Conservation (phyloP, 2,329 filamentous ascomycete genomes). For the Harringtonia lauricola region DNA sequence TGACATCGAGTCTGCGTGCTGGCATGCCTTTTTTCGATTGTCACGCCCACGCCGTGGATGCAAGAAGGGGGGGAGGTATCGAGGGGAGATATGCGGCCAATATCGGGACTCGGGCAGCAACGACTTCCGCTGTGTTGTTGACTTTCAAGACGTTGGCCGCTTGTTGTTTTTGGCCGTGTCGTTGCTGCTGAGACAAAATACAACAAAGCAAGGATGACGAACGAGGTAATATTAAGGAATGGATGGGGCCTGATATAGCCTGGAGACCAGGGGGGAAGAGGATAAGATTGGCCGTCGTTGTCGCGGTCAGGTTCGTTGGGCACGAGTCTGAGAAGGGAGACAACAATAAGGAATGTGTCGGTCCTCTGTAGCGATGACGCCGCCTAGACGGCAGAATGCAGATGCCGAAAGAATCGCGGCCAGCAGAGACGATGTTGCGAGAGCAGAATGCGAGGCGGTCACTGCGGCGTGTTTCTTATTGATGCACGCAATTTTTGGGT, state of each 20-base stretch:
- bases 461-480: not conserved
- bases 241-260: constrained; percentile 7
- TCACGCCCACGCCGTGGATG: not conserved
- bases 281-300: not conserved
- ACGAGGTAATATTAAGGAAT: constrained; percentile 6
- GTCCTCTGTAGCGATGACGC: too few species aligned
- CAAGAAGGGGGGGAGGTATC: too few species aligned
- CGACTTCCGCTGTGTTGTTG: not conserved
- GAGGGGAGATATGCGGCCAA: too few species aligned
- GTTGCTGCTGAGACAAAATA: constrained; percentile 8
- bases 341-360: too few species aligned
- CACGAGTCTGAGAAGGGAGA: not conserved
- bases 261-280: not conserved
- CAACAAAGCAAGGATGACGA: constrained; percentile 2
- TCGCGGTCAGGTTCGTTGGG: not conserved
- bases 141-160: too few species aligned
- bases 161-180: not conserved
- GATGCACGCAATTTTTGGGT: constrained; percentile 1
- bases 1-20: not conserved
- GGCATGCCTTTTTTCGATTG: not conserved
- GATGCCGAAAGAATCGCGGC: too few species aligned
- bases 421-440: not conserved
- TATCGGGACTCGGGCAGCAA: not conserved
- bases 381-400: too few species aligned
- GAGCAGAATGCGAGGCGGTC: not conserved